Evolutionary conservation across 805 yeast species (phyloP), one percentile per base, ranked within the genome.

Genomic region (Cyberlindnera mississippiensis): DNA sequence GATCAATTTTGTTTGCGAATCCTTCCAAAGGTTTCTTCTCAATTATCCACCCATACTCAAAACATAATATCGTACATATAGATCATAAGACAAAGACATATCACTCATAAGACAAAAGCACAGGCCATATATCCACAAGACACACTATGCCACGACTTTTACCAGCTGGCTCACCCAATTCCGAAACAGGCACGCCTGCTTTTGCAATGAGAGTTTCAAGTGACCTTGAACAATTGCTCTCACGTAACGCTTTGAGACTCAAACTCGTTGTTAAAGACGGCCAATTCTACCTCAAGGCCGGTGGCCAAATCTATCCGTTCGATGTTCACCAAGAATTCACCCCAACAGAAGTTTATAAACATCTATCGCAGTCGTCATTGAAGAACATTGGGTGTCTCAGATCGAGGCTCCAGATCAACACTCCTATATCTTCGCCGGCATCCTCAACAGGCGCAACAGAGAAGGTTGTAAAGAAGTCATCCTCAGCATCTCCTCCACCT

Each of bases 231-330:
- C 35, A 32, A 11, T 40, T 33, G 18, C 43, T 50, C 7, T 39
- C 42, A 24, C 43, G 45, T 28, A 44, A 45, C 37, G 39, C 48
- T 8, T 41, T 44, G 6, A 41, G 52, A 26, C 43, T 55, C 26
- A 53, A 48, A 36, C 44, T 56, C 15, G 28, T 53, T 4, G 53
- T 56, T 10, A 45, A 46, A 37, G 41, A 52, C 26, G 59, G 57
- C 17, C 40, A 45, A 11, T 33, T 48, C 20, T 41, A 38, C 4
- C 34, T 57, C 9, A 47, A 51, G 29, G 30, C 56, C 4, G 42
- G 44, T 3, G 34, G 40, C 28, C 15, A 33, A 12, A 10, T 34
- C 2, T 33, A 38, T 14, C 38, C 38, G 10, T 28, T 49, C 14
- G 48, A 46, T 4, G 20, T 32, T 26, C 18, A 36, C 7, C 24